These are phyloP conservation scores for Candolleomyces efflorescens DNA, from an alignment of 768 basidiomycete species.

Conservation along the genomic window DNA sequence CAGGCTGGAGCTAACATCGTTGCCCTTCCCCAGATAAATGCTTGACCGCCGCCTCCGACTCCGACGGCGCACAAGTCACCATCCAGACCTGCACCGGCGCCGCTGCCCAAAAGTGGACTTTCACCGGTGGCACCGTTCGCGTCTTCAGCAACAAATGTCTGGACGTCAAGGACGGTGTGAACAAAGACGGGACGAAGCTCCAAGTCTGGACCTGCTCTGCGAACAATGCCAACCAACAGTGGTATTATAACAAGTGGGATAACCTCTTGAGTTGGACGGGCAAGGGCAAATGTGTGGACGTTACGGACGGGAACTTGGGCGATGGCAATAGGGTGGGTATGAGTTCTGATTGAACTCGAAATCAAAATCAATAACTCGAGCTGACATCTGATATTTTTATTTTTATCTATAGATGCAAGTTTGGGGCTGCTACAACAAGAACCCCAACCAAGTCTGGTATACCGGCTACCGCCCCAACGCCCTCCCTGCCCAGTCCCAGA, in stretches of 20 bases:
- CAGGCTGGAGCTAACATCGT: neutral
- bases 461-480: constrained; percentile 38
- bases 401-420: constrained; percentile 36
- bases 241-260: constrained; percentile 39
- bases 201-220: constrained; percentile 48
- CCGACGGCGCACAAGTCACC: constrained; percentile 43
- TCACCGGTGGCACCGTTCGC: constrained; percentile 36
- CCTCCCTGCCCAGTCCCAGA: constrained; percentile 48
- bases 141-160: constrained; percentile 47
- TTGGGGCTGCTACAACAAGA: constrained; percentile 37
- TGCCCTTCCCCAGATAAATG: constrained; percentile 36
- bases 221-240: constrained; percentile 43
- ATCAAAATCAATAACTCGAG: neutral
- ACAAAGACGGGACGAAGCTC: constrained; percentile 40
- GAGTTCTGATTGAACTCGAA: no score
- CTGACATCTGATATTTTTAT: neutral
- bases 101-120: constrained; percentile 46
- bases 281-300: constrained; percentile 47
- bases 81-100: constrained; percentile 43
- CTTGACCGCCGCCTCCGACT: constrained; percentile 46
- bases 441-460: constrained; percentile 51
- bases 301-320: constrained; percentile 34
- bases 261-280: constrained; percentile 43
- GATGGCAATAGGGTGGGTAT: constrained; percentile 39
- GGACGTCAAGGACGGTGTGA: constrained; percentile 39